Evolutionary conservation across 1,139 yeast genomes (phyloP).

Genomic region (Pichia sp.): DNA sequence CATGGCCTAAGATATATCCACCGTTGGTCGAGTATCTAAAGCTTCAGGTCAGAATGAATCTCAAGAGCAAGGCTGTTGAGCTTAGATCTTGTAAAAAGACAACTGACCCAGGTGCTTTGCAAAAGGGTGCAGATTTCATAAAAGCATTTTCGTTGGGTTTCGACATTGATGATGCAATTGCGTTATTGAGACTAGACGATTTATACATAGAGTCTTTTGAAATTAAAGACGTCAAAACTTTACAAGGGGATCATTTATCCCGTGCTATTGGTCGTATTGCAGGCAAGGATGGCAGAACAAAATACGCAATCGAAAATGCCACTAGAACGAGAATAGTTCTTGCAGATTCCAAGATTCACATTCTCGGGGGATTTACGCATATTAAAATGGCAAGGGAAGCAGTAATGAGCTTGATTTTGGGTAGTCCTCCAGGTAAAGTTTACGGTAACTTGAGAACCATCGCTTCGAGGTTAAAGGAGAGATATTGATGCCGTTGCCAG

Average conservation of each 20-base stretch:
- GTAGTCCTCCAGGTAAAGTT: conserved; percentile 98
- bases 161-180: conserved; percentile 95
- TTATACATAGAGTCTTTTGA: conserved; percentile 95
- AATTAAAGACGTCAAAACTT: conserved; percentile 91
- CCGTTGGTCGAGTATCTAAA: conserved; percentile 93
- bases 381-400: conserved; percentile 97
- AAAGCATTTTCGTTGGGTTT: conserved; percentile 94
- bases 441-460: conserved; percentile 96
- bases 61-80: conserved; percentile 79
- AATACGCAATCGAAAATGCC: conserved; percentile 97
- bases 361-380: conserved; percentile 93
- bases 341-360: conserved; percentile 95
- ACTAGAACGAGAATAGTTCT: conserved; percentile 95
- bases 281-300: conserved; percentile 98
- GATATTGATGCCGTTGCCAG: conserved; percentile 48
- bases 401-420: conserved; percentile 88
- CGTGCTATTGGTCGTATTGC: conserved; percentile 99
- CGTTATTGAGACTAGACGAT: conserved; percentile 88
- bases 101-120: conserved; percentile 89
- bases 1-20: conserved; percentile 92
- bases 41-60: conserved; percentile 93
- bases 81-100: conserved; percentile 79
- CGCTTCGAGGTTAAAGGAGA: conserved; percentile 94
- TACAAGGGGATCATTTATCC: conserved; percentile 92
- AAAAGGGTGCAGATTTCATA: conserved; percentile 94